Evolutionary conservation across 106 monocot genomes (phyloP).

Genomic region (Platanthera zijinensis): DNA sequence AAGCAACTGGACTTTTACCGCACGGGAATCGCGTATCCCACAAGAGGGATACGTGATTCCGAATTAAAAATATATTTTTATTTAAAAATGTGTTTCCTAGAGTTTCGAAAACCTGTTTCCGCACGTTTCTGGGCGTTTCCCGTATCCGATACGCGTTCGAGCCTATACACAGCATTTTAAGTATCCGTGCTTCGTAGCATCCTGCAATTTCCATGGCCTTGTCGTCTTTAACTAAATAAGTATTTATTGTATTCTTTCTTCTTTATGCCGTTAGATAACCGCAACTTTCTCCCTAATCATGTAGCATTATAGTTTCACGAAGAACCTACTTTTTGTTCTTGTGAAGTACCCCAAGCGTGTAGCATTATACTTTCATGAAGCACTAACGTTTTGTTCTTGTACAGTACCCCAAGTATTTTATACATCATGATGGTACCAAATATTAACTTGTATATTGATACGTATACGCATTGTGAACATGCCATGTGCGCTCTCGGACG

Average conservation of each 20-base stretch:
- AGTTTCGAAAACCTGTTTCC: no score
- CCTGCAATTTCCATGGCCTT: not conserved
- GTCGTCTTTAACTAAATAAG: not conserved
- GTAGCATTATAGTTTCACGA: not conserved
- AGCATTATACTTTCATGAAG: not conserved
- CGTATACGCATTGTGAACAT: no score
- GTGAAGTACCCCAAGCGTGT: not conserved
- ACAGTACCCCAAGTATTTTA: not conserved
- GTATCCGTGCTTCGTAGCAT: no score
- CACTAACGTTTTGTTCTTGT: not conserved
- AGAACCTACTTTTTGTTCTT: not conserved
- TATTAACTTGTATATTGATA: not conserved
- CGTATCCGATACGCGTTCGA: no score
- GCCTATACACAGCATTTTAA: no score
- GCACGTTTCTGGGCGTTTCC: no score
- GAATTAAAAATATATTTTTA: no score
- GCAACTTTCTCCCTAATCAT: conserved; percentile 2
- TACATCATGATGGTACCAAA: not conserved
- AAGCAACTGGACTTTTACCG: no score
- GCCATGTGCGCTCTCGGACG: no score
- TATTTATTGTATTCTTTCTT: not conserved
- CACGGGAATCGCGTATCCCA: no score
- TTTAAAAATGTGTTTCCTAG: no score
- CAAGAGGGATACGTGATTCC: no score
- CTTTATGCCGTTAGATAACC: not conserved